These are phyloP conservation scores for Neofusicoccum sp. DNA, from an alignment of 2,329 filamentous ascomycete species.

Conservation along the genomic window DNA sequence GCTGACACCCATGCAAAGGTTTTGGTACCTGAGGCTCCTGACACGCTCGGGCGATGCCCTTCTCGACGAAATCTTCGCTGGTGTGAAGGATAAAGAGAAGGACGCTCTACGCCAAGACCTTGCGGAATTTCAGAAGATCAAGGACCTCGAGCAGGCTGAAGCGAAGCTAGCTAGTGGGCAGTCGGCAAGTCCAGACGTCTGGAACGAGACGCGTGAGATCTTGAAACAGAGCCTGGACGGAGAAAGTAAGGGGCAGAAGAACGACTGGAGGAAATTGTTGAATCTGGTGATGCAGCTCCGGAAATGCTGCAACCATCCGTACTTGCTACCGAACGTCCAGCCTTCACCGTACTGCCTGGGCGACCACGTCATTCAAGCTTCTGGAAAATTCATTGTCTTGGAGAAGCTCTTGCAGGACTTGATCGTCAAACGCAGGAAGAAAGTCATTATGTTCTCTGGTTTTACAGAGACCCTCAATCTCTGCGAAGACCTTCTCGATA, in stretches of 20 bases:
- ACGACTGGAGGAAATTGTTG: slow-evolving; percentile 51
- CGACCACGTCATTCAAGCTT: slow-evolving; percentile 50
- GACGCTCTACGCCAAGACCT: slow-evolving; percentile 37
- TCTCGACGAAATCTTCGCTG: slow-evolving; percentile 53
- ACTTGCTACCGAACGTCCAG: slow-evolving; percentile 47
- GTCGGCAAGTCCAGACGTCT: slow-evolving; percentile 31
- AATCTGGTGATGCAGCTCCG: slow-evolving; percentile 57
- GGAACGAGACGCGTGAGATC: slow-evolving; percentile 83
- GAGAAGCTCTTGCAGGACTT: slow-evolving; percentile 51
- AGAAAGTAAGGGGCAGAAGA: slow-evolving; percentile 29
- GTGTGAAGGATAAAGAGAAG: slow-evolving; percentile 46
- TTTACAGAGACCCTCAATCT: slow-evolving; percentile 53
- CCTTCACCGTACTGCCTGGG: slow-evolving; percentile 48
- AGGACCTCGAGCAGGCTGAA: slow-evolving; percentile 32
- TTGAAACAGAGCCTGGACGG: slow-evolving; percentile 76
- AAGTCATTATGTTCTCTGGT: slow-evolving; percentile 57
- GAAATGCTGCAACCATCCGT: slow-evolving; percentile 57
- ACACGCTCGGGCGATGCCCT: slow-evolving; percentile 53
- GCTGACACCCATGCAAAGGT: slow-evolving; percentile 57
- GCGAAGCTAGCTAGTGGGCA: neutral
- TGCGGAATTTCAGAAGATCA: slow-evolving; percentile 36
- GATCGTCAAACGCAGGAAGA: slow-evolving; percentile 51
- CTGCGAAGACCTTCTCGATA: slow-evolving; percentile 50
- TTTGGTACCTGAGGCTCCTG: slow-evolving; percentile 58
- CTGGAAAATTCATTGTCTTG: slow-evolving; percentile 57